A percentile compares a stretch with the other conserved stretches of the same genome.
phyloP scores from a whole-genome alignment of 352 stramenopile genomes.

The Peronosclerospora sorghi region DNA sequence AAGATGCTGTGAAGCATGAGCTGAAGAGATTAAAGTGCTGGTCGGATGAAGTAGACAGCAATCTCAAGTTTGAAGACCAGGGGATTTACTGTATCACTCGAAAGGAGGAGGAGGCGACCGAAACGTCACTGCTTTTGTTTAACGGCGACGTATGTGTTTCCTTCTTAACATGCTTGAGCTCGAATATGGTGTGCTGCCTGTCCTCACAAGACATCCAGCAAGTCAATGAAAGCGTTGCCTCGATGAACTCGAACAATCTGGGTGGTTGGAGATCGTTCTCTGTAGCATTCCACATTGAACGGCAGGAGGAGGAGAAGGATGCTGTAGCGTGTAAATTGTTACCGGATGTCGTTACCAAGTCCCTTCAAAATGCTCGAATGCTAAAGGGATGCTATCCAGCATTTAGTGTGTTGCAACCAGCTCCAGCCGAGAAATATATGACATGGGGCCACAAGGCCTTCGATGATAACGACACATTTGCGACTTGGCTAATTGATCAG shows the following conservation, averaged over 20 bases:
- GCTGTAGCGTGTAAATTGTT: constrained; percentile 7
- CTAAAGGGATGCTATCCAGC: too few species aligned
- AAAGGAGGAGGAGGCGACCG: not conserved
- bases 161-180: constrained; percentile 47
- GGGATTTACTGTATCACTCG: constrained; percentile 42
- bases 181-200: constrained; percentile 43
- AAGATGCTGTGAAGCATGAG: constrained; percentile 35
- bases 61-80: constrained; percentile 27
- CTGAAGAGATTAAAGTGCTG: constrained; percentile 28
- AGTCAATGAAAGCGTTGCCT: constrained; percentile 15
- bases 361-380: too few species aligned
- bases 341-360: too few species aligned
- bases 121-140: constrained; percentile 35
- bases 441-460: too few species aligned
- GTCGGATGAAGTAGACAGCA: constrained; percentile 29
- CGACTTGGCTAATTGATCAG: too few species aligned
- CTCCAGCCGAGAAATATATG: too few species aligned
- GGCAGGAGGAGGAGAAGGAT: constrained; percentile 45
- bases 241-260: constrained; percentile 16
- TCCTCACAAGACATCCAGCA: constrained; percentile 20
- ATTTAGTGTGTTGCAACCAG: too few species aligned
- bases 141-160: constrained; percentile 59
- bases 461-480: too few species aligned
- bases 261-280: constrained; percentile 29
- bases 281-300: constrained; percentile 34